phyloP scores from a whole-genome alignment of 1,284 basidiomycete genomes.

The Dichomitus squalens region DNA sequence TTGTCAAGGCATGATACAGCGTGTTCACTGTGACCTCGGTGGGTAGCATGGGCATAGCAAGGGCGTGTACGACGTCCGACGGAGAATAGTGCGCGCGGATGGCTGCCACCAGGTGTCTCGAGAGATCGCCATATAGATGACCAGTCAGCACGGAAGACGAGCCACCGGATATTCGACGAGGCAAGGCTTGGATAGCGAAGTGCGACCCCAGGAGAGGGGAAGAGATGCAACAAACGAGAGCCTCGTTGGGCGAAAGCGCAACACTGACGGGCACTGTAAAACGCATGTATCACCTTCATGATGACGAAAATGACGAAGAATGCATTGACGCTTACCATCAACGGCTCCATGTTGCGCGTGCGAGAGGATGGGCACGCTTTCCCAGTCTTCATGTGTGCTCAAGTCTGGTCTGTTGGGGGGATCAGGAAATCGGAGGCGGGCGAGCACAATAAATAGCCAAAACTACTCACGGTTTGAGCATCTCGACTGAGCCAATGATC shows the following conservation, averaged over 20 bases:
- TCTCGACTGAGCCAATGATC: conserved; percentile 49
- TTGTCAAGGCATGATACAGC: conserved; percentile 44
- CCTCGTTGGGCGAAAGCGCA: conserved; percentile 57
- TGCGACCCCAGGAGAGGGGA: conserved; percentile 43
- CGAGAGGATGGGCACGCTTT: conserved; percentile 46
- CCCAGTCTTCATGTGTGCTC: conserved; percentile 52
- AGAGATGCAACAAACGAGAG: conserved; percentile 52
- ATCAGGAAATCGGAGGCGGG: too few species aligned
- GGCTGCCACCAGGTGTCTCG: conserved; percentile 41
- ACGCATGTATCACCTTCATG: conserved; percentile 1
- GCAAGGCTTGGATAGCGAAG: conserved; percentile 51
- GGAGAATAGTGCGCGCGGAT: conserved; percentile 48
- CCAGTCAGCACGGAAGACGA: conserved; percentile 10
- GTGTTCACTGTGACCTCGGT: conserved; percentile 44
- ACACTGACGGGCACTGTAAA: conserved; percentile 50
- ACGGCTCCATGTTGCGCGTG: conserved; percentile 42
- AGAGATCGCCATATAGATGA: conserved; percentile 18
- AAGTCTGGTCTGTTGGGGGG: conserved; percentile 55
- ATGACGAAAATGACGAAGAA: neutral
- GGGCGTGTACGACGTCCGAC: conserved; percentile 55
- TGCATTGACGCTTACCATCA: conserved; percentile 26
- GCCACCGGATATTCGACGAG: conserved; percentile 30
- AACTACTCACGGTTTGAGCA: conserved; percentile 55
- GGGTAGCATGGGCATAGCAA: conserved; percentile 44
- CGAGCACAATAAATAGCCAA: neutral